phyloP scores from a whole-genome alignment of 2,329 filamentous ascomycete genomes.

The Fusarium luffae region DNA sequence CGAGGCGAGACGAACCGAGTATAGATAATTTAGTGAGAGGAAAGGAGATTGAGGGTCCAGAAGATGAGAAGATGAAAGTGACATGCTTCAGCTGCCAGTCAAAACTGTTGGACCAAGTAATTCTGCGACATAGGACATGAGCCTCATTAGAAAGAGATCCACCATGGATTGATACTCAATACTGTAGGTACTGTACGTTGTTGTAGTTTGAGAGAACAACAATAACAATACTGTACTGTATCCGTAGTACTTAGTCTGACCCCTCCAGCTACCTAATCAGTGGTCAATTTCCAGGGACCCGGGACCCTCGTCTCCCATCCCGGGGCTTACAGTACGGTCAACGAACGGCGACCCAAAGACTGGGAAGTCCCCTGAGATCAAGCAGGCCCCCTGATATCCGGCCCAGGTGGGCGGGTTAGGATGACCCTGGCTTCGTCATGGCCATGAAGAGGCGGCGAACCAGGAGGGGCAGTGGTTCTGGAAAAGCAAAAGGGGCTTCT shows the following conservation, averaged over 20 bases:
- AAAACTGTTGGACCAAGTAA: background rate
- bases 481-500: slow-evolving; percentile 40
- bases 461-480: slow-evolving; percentile 37
- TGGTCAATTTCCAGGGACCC: slow-evolving; percentile 44
- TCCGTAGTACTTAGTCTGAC: background rate
- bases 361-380: slow-evolving; percentile 41
- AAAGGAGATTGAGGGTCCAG: slow-evolving; percentile 22
- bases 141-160: slow-evolving; percentile 17
- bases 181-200: background rate
- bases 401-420: slow-evolving; percentile 42
- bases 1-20: background rate
- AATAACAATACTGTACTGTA: background rate
- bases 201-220: background rate
- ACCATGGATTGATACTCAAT: slow-evolving; percentile 5
- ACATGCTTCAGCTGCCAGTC: slow-evolving; percentile 16
- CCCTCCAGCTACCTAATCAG: slow-evolving; percentile 23
- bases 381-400: slow-evolving; percentile 30
- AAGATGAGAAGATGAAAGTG: background rate
- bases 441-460: slow-evolving; percentile 1
- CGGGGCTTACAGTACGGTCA: slow-evolving; percentile 24
- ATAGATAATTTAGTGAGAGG: background rate
- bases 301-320: slow-evolving; percentile 21
- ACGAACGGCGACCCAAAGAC: slow-evolving; percentile 33
- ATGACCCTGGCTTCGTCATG: slow-evolving; percentile 37
- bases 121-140: slow-evolving; percentile 12